Conservation (phyloP, 192 early-diverging fungal genomes). For the Lobosporangium transversale region DNA sequence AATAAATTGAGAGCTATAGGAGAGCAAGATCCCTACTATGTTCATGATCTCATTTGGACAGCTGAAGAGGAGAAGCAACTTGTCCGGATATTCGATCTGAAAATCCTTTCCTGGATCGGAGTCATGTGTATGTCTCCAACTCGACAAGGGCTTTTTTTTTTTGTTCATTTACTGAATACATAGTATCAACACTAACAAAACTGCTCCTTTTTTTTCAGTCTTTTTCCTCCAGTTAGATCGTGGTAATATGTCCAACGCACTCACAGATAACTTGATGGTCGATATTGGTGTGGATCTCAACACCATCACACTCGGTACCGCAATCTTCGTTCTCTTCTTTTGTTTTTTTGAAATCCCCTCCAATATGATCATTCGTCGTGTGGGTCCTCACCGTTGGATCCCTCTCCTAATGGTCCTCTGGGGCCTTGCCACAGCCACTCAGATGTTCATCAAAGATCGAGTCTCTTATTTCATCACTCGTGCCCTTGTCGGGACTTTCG, state of each 20-base stretch:
- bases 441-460: constrained; percentile 49
- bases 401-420: constrained; percentile 56
- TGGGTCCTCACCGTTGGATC: constrained; percentile 67
- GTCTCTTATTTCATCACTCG: constrained; percentile 56
- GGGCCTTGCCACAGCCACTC: constrained; percentile 39
- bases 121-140: constrained; percentile 57
- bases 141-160: background rate
- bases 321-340: constrained; percentile 59
- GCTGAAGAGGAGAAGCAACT: constrained; percentile 57
- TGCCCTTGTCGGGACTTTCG: constrained; percentile 62
- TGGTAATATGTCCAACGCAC: constrained; percentile 58
- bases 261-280: constrained; percentile 57
- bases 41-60: constrained; percentile 59
- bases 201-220: constrained; percentile 5
- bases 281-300: constrained; percentile 57
- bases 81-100: constrained; percentile 60
- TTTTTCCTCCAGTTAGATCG: constrained; percentile 64
- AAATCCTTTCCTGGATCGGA: constrained; percentile 51
- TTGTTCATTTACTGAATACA: background rate
- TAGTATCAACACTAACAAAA: background rate
- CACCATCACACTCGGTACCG: constrained; percentile 56
- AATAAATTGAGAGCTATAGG: constrained; percentile 22
- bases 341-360: constrained; percentile 59
- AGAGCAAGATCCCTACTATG: constrained; percentile 31
- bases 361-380: constrained; percentile 56